These are phyloP conservation scores for Tetrapisispora arboricola DNA, from an alignment of 805 yeast genomes.

Conservation along the genomic window DNA sequence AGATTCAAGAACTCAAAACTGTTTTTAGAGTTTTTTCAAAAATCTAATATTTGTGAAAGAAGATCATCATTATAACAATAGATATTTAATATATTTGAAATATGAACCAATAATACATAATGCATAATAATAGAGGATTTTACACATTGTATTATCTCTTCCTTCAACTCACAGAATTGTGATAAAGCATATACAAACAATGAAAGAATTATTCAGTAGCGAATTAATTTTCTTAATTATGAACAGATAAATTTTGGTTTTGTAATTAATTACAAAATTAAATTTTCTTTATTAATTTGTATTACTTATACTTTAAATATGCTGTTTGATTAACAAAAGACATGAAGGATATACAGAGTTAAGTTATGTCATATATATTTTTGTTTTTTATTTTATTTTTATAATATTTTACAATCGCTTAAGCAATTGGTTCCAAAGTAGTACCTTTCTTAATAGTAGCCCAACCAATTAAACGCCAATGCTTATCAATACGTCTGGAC, in stretches of 20 bases:
- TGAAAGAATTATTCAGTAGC: no score
- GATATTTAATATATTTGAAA: not conserved
- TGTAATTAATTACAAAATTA: not conserved
- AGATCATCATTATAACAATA: not conserved
- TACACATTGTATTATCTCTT: no score
- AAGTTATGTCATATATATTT: not conserved
- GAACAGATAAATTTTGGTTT: no score
- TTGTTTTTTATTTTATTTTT: not conserved
- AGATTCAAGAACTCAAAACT: conserved; percentile 45
- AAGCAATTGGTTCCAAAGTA: conserved; percentile 62
- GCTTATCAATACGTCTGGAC: conserved; percentile 98
- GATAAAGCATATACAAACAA: no score
- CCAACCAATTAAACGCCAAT: conserved; percentile 99
- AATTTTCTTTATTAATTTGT: not conserved
- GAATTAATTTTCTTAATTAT: no score
- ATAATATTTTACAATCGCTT: conserved; percentile 6
- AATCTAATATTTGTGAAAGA: not conserved
- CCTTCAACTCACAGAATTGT: not conserved
- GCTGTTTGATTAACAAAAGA: conserved; percentile 9
- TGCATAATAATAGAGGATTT: not conserved
- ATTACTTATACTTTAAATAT: conserved; percentile 10
- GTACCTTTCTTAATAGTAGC: conserved; percentile 95
- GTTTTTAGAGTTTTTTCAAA: conserved; percentile 25
- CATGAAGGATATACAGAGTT: conserved; percentile 2
- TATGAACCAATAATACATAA: not conserved